These are phyloP conservation scores for Endothia cerciana DNA, from an alignment of 2,329 filamentous ascomycete species.

Conservation along the genomic window DNA sequence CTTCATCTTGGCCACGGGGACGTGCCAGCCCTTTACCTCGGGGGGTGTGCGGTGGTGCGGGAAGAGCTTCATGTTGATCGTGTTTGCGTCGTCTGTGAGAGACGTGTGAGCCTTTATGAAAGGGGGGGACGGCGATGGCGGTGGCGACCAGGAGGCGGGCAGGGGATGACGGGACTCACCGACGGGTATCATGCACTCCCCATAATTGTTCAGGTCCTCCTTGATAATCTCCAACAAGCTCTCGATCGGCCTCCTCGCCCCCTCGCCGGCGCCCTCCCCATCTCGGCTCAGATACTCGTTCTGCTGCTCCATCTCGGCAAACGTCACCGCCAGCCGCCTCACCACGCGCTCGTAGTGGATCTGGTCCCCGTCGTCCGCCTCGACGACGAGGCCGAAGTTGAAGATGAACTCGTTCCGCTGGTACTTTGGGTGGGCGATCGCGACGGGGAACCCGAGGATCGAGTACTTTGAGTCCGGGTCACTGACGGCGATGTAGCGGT, in stretches of 20 bases:
- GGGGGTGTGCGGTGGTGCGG: slow-evolving; percentile 79
- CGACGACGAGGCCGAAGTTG: slow-evolving; percentile 87
- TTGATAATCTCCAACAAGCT: slow-evolving; percentile 79
- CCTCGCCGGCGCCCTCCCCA: slow-evolving; percentile 46
- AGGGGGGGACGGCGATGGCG: background rate
- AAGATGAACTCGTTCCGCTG: slow-evolving; percentile 97
- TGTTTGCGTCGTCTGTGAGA: slow-evolving; percentile 80
- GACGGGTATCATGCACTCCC: slow-evolving; percentile 97
- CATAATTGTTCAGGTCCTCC: slow-evolving; percentile 94
- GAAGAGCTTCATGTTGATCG: slow-evolving; percentile 95
- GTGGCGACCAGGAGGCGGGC: background rate
- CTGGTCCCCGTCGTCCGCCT: slow-evolving; percentile 61
- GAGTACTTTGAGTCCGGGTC: slow-evolving; percentile 71
- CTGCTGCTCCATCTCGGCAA: slow-evolving; percentile 91
- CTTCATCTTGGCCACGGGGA: slow-evolving; percentile 77
- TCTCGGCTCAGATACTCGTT: slow-evolving; percentile 77
- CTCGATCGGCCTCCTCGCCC: slow-evolving; percentile 71
- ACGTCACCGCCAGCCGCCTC: slow-evolving; percentile 79
- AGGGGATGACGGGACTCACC: slow-evolving; percentile 56
- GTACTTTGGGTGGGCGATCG: slow-evolving; percentile 81
- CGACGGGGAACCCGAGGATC: slow-evolving; percentile 87
- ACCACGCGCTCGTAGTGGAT: slow-evolving; percentile 84
- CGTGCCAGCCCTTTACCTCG: slow-evolving; percentile 83
- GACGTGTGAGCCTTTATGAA: slow-evolving; percentile 28
- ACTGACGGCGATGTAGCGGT: slow-evolving; percentile 82